phyloP scores from a whole-genome alignment of 225 moss, liverwort and hornwort species.

The Straminergon stramineum region DNA sequence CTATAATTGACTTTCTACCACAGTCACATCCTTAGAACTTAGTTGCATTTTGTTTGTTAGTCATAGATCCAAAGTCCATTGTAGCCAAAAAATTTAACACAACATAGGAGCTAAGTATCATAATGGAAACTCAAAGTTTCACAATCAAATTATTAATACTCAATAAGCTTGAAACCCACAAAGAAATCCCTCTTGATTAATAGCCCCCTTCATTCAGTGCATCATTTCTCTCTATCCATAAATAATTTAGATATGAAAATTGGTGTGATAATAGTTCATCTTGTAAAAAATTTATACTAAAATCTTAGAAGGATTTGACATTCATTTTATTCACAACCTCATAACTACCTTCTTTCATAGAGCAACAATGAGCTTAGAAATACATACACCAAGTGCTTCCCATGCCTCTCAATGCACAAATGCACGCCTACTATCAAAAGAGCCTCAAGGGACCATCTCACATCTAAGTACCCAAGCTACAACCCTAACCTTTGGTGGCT shows the following conservation, averaged over 20 bases:
- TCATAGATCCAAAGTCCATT: background rate
- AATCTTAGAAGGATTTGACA: background rate
- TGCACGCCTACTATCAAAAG: rapidly evolving
- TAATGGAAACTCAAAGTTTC: rapidly evolving
- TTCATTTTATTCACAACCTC: background rate
- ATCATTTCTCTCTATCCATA: background rate
- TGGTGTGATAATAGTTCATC: too few species aligned
- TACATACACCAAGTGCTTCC: background rate
- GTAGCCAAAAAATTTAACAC: background rate
- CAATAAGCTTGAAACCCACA: background rate
- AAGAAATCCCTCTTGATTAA: background rate
- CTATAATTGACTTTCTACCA: background rate
- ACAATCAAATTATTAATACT: background rate
- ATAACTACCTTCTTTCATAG: background rate
- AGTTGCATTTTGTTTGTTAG: background rate
- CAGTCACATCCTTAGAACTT: background rate
- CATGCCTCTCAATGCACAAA: background rate
- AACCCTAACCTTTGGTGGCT: too few species aligned
- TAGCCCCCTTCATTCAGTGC: too few species aligned
- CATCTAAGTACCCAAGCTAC: too few species aligned
- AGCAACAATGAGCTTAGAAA: background rate
- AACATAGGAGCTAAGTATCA: background rate
- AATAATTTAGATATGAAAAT: too few species aligned
- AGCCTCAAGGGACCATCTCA: too few species aligned
- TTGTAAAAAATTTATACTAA: background rate